These are phyloP conservation scores for Yamadazyma laniorum DNA, from an alignment of 805 yeast genomes.

Conservation along the genomic window DNA sequence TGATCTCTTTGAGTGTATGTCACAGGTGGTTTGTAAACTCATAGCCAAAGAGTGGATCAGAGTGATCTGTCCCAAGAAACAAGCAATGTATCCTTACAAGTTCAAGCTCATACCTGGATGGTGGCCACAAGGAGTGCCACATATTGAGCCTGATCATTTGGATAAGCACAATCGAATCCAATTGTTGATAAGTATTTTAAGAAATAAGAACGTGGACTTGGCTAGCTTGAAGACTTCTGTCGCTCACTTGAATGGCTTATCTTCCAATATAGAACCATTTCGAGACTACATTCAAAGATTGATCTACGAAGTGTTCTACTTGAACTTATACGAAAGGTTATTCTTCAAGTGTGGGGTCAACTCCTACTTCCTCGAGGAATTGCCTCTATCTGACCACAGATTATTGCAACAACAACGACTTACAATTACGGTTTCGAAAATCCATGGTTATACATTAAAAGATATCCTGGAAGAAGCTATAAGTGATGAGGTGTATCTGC, in stretches of 20 bases:
- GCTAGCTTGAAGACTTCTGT: constrained; percentile 8
- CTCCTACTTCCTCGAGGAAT: constrained; percentile 3
- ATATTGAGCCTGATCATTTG: constrained; percentile 74
- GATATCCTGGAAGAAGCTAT: no score
- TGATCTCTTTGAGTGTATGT: constrained; percentile 18
- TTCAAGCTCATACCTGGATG: constrained; percentile 51
- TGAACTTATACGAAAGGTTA: constrained; percentile 26
- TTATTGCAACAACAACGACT: no score
- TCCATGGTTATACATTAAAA: no score
- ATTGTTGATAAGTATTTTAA: constrained; percentile 44
- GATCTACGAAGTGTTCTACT: constrained; percentile 26
- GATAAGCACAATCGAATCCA: constrained; percentile 54
- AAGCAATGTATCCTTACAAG: constrained; percentile 61
- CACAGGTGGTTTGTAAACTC: constrained; percentile 47
- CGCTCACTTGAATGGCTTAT: constrained; percentile 1
- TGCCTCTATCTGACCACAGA: no score
- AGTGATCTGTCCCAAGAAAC: constrained; percentile 63
- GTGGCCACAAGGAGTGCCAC: constrained; percentile 67
- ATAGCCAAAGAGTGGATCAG: constrained; percentile 70
- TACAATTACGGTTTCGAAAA: no score
- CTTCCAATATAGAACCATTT: neutral
- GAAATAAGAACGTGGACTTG: constrained; percentile 11
- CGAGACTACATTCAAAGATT: constrained; percentile 9
- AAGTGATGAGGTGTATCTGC: no score
- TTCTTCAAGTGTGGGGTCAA: constrained; percentile 15